Evolutionary conservation across 306 rosid species (phyloP), one percentile per base, ranked within the genome.

Genomic region (Canavalia ensiformis): DNA sequence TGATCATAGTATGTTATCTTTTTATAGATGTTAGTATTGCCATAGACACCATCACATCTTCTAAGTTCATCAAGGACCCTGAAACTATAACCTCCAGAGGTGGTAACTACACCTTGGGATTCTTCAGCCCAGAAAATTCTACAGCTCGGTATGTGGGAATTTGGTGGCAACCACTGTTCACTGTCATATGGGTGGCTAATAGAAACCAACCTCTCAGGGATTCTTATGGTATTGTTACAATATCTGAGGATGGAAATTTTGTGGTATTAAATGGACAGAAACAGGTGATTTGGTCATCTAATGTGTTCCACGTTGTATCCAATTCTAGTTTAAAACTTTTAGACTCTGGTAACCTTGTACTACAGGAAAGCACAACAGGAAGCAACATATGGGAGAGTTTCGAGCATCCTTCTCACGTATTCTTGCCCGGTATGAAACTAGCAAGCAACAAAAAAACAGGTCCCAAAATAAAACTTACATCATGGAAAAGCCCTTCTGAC

Each of bases 151-250:
- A 84, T 0, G 81, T 84, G 3, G 91, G 90, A 35, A 69, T 89
- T 5, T 91, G 95, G 92, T 77, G 72, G 45, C 72, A 33, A 11
- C 1, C 79, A 10, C 8, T 8, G 5, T 13, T 29, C 18, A 29
- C 35, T 9, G 67, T 76, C 31, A 54, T 83, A 1, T 88, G 92
- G 94, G 88, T 88, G 8, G 92, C 88, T n/a, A 88, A 85, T 33
- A 87, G 86, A 74, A 63, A 88, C 73, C 60, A 37, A 29, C 88
- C 92, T 3, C 39, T 87, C 5, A 46, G 29, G 7, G 85, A 85
- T 73, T 64, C 76, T 34, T 35, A 29, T 50, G 91, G 87, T 3
- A 42, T 10, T 55, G 13, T 91, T 10, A 63, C 42, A 2, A 72
- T 87, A 2, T 50, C 72, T 31, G 79, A 70, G 42, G 80, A 68